Conservation (phyloP, 2,329 filamentous ascomycete species). For the Pseudogymnoascus pannorum region DNA sequence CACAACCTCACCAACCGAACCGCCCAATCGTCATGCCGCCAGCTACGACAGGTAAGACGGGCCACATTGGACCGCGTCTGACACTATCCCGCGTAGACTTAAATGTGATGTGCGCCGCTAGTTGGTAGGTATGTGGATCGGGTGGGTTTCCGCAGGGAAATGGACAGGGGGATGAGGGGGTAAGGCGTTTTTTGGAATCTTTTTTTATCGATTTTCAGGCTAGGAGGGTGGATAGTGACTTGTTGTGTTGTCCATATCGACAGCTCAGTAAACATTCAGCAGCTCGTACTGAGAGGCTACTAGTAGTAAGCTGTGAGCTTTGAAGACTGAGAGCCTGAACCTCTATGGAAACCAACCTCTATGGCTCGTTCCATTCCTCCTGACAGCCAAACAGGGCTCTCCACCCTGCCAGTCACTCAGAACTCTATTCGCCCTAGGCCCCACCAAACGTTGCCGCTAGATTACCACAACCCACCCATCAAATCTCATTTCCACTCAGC, state of each 20-base stretch:
- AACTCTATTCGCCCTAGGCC: neutral
- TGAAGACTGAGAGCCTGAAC: neutral
- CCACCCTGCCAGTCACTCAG: neutral
- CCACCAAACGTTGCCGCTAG: neutral
- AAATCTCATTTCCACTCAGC: constrained; percentile 4
- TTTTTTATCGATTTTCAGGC: constrained; percentile 3
- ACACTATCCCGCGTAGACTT: neutral
- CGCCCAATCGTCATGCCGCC: neutral
- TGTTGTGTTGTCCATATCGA: neutral
- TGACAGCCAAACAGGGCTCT: neutral
- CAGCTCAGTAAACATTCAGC: neutral
- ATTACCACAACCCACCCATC: neutral
- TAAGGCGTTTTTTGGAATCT: neutral
- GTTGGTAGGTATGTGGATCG: neutral
- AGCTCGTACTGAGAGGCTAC: neutral
- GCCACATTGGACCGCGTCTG: constrained; percentile 1
- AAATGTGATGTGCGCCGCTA: neutral
- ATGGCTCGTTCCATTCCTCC: neutral
- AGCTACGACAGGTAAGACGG: neutral
- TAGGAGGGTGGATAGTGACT: neutral
- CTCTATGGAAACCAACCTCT: neutral
- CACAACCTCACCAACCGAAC: neutral
- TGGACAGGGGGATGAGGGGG: neutral
- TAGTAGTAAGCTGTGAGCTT: neutral
- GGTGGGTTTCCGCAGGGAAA: neutral